These are phyloP conservation scores for Colletotrichum liriopes DNA, from an alignment of 2,329 filamentous ascomycete species.

Conservation along the genomic window DNA sequence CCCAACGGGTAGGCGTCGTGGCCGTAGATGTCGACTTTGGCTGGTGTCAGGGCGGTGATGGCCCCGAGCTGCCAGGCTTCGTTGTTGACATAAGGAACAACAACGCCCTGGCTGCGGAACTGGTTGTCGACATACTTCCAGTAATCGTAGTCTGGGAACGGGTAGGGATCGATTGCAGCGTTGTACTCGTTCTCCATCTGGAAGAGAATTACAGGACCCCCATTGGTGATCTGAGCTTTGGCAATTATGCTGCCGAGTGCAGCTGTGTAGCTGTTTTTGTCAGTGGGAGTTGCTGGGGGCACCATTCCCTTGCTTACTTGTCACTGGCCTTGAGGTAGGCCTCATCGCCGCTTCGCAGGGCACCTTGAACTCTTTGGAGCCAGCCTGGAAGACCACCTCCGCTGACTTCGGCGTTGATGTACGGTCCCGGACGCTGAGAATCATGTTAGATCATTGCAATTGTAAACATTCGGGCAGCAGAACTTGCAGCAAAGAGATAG, in stretches of 20 bases:
- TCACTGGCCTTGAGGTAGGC: slow-evolving; percentile 74
- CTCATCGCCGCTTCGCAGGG: slow-evolving; percentile 69
- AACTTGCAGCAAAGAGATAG: slow-evolving; percentile 73
- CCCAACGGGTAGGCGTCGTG: slow-evolving; percentile 65
- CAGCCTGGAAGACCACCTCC: slow-evolving; percentile 83
- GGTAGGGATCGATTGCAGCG: slow-evolving; percentile 52
- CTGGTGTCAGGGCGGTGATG: slow-evolving; percentile 43
- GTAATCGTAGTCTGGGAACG: slow-evolving; percentile 75
- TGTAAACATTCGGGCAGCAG: no score
- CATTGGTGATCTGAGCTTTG: slow-evolving; percentile 80
- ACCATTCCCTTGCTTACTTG: slow-evolving; percentile 57
- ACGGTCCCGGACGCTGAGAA: slow-evolving; percentile 68
- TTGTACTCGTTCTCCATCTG: slow-evolving; percentile 81
- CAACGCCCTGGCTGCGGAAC: slow-evolving; percentile 73
- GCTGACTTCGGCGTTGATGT: slow-evolving; percentile 79
- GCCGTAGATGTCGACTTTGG: slow-evolving; percentile 59
- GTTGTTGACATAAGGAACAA: slow-evolving; percentile 80
- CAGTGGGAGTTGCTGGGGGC: not conserved
- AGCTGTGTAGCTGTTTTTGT: slow-evolving; percentile 64
- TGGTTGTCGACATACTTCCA: slow-evolving; percentile 78
- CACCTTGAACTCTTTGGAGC: slow-evolving; percentile 74
- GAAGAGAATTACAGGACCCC: slow-evolving; percentile 78
- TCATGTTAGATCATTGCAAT: not conserved
- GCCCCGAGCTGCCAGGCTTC: slow-evolving; percentile 66
- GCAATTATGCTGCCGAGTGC: slow-evolving; percentile 74